phyloP scores from a whole-genome alignment of 129 eudicot genomes.

The Cynara cardunculus region DNA sequence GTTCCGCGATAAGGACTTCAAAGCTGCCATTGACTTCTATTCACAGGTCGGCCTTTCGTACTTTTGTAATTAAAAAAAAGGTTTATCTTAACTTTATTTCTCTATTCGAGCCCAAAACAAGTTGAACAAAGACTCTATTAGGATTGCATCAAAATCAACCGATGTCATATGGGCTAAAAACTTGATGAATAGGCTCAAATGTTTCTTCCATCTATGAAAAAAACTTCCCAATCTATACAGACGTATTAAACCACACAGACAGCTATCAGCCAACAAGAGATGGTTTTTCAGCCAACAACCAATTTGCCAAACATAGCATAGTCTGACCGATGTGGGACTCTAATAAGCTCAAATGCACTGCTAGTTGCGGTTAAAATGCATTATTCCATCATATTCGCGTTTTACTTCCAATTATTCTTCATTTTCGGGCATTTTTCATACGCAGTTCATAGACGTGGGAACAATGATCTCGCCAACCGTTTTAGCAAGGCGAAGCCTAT shows the following conservation, averaged over 20 bases:
- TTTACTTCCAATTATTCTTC: background rate
- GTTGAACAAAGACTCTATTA: background rate
- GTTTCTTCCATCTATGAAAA: too few relatives aligned
- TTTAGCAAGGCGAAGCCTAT: slow-evolving; percentile 65
- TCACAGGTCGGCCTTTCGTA: slow-evolving; percentile 50
- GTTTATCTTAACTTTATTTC: background rate
- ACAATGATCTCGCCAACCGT: slow-evolving; percentile 86
- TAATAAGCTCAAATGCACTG: background rate
- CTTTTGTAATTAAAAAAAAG: background rate
- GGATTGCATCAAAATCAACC: background rate
- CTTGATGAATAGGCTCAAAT: too few relatives aligned
- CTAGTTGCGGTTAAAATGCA: background rate
- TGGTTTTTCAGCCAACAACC: too few relatives aligned
- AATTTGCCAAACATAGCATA: background rate
- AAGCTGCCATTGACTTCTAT: slow-evolving; percentile 67
- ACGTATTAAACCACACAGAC: background rate
- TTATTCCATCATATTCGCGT: background rate
- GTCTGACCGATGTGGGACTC: background rate
- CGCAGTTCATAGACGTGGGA: slow-evolving; percentile 73
- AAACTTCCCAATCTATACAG: too few relatives aligned
- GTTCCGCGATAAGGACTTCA: slow-evolving; percentile 75
- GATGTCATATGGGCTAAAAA: too few relatives aligned
- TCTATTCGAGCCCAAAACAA: background rate
- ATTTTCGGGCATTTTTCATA: background rate
- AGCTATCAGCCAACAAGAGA: too few relatives aligned